Percentiles rank a stretch among this genome's conserved stretches.
These are phyloP conservation scores for Neopestalotiopsis sp. DNA, from an alignment of 2,329 filamentous ascomycete species.

Conservation along the genomic window DNA sequence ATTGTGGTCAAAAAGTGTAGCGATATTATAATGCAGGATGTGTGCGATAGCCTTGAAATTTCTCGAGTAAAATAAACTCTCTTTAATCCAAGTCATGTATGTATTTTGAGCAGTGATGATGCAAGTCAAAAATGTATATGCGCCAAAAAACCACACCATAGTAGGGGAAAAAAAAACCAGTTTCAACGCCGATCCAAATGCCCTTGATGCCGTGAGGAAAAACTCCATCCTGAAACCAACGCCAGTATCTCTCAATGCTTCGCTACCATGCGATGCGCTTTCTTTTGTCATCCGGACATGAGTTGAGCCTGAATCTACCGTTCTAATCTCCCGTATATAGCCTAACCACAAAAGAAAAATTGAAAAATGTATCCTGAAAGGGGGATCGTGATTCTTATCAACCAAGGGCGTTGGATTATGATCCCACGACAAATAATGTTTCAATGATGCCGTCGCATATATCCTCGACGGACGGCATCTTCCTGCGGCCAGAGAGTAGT, in stretches of 20 bases:
- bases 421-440: constrained; percentile 30
- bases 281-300: not conserved
- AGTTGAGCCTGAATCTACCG: not conserved
- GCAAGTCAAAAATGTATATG: too few relatives aligned
- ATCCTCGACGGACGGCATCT: constrained; percentile 33
- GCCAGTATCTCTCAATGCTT: not conserved
- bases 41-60: not conserved
- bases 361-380: not conserved
- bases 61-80: not conserved
- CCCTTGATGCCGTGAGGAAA: too few relatives aligned
- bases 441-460: constrained; percentile 38
- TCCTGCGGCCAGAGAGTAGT: constrained; percentile 26
- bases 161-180: too few relatives aligned
- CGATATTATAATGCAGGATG: not conserved
- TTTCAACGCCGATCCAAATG: too few relatives aligned
- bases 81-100: not conserved
- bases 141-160: too few relatives aligned
- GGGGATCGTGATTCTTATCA: not conserved
- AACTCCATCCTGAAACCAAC: too few relatives aligned
- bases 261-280: not conserved
- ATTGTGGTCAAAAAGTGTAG: not conserved
- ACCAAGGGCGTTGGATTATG: not conserved
- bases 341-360: not conserved
- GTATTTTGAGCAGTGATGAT: too few relatives aligned
- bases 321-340: not conserved